Base-by-base conservation (phyloP, 352 stramenopile species). In the Pythium brassicae region DNA sequence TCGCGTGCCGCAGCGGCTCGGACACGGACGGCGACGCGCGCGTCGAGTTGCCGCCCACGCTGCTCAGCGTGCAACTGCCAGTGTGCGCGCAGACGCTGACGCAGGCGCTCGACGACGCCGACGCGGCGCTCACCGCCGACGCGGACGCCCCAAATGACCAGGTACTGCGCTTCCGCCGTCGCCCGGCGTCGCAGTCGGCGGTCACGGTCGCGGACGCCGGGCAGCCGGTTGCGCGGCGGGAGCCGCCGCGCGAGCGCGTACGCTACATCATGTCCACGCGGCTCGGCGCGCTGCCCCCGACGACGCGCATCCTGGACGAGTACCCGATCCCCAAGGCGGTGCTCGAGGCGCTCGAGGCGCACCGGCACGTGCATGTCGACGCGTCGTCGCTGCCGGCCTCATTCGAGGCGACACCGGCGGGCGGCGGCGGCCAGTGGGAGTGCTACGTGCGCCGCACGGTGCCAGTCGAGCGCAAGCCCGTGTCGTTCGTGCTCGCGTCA, bases 221-320 rank as follows among this genome's bases (percentile, higher is more conserved):
- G 0, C 59, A 54, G 35, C 61, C 76, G 7, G 55, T 71, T 0
- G 47, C 57, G 7, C 71, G 76, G 2, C 74, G 81, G 0, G 66
- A 81, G 2, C 44, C 55, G 4, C 57, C 67, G 15, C 65, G 70
- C 0, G 67, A 76, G 23, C 72, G 79, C 0, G 72, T 89, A 11
- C 75, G 82, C 1, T 89, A 92, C 67, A 86, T 92, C 61, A 85
- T 83, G 72, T 85, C 76, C 12, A 82, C 72, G 50, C 68, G 72
- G 1, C 58, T 86, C 3, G 74, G 75, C 3, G 72, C 65, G 4
- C 29, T 86, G 12, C 76, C 76, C 4, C 78, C 78, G 17, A 86
- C 72, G 0, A 84, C 83, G 57, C 68, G 70, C 39, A 89, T 87
- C 37, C 53, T 89, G n/a, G 76, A 87, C 22, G 76, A 89, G 52